Base-by-base conservation (phyloP, 1,284 basidiomycete species). In the Rhodotorula sp. region DNA sequence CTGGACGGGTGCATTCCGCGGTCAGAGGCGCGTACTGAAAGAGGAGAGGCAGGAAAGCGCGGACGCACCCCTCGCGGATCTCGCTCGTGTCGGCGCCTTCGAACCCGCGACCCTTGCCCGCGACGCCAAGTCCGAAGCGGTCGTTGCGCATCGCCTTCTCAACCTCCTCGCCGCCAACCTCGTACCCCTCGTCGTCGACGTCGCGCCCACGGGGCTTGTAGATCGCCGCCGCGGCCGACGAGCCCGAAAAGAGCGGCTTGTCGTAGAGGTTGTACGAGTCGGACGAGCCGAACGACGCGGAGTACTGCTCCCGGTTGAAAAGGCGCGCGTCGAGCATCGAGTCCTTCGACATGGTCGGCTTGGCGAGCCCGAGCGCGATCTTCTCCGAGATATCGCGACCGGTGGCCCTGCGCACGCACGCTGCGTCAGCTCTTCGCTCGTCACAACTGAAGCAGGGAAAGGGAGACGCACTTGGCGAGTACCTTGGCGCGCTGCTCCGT, bases 301-400 rank as follows among this genome's bases (percentile, higher is more conserved):
- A 86, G 46, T 97, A 85, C 15, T 90, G 88, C 81, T 99, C 97
- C 80, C 94, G 91, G 83, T 99, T 98, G 88, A 99, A 99, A 67
- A 99, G 83, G 61, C 97, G 89, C 46, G 93, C 94, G 82, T 99
- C 97, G 80, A 98, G 85, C 90, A 99, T 94, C 9, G 91, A 91
- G 82, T 97, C 94, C 82, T 98, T 98, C 51, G 92, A 92, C 69
- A 92, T 80, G 0, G 95, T 93, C 15, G 97, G 97, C 82, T 99
- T 99, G 57, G 97, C 97, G 55, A 99, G 87, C 48, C 97, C 97
- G 32, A 99, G 87, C 3, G 97, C 97, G 67, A 99, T 91, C 85
- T 99, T 99, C 83, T 99, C 97, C 0, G 96, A 98, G 61, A 99
- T 97, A 80, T 99, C 97, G 78, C 97, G 91, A 81, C 99, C 97